phyloP scores from a whole-genome alignment of 1,284 basidiomycete species.

The Ustilago esculenta region DNA sequence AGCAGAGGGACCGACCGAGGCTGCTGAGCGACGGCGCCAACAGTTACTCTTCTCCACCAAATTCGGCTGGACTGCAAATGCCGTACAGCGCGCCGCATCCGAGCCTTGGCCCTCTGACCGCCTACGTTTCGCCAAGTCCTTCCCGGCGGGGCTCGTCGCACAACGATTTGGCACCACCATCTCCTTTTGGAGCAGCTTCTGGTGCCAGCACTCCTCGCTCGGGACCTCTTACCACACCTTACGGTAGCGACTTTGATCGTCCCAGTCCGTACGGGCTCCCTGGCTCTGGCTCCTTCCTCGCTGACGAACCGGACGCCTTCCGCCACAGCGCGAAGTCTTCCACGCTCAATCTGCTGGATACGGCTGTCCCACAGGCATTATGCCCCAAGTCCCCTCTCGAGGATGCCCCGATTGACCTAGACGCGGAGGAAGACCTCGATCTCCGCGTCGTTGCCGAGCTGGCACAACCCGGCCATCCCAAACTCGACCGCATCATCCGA shows the following conservation, averaged over 20 bases:
- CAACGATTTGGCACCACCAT: conserved; percentile 18
- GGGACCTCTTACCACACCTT: conserved; percentile 20
- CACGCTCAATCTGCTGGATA: conserved; percentile 38
- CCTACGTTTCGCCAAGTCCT: conserved; percentile 24
- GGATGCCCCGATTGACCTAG: conserved; percentile 70
- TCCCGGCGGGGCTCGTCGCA: conserved; percentile 31
- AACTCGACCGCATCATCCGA: conserved; percentile 74
- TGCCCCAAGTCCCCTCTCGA: conserved; percentile 37
- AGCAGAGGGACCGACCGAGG: neutral
- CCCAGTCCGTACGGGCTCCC: neutral
- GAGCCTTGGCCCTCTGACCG: conserved; percentile 18
- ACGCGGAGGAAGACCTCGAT: conserved; percentile 76
- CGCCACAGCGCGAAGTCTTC: conserved; percentile 14
- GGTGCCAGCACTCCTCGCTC: conserved; percentile 27
- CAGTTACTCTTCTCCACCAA: conserved; percentile 8
- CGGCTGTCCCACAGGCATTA: neutral
- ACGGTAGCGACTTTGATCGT: conserved; percentile 15
- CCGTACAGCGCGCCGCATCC: conserved; percentile 11
- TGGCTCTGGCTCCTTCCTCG: conserved; percentile 2
- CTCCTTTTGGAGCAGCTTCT: conserved; percentile 17
- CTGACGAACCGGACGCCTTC: conserved; percentile 3
- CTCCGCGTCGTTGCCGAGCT: conserved; percentile 76
- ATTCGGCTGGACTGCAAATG: conserved; percentile 10
- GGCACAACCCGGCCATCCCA: conserved; percentile 79
- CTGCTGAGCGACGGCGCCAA: neutral